Percentiles rank a stretch among this genome's conserved stretches.
phyloP scores from a whole-genome alignment of 2,329 filamentous ascomycete species.

The Sclerotinia nivalis region DNA sequence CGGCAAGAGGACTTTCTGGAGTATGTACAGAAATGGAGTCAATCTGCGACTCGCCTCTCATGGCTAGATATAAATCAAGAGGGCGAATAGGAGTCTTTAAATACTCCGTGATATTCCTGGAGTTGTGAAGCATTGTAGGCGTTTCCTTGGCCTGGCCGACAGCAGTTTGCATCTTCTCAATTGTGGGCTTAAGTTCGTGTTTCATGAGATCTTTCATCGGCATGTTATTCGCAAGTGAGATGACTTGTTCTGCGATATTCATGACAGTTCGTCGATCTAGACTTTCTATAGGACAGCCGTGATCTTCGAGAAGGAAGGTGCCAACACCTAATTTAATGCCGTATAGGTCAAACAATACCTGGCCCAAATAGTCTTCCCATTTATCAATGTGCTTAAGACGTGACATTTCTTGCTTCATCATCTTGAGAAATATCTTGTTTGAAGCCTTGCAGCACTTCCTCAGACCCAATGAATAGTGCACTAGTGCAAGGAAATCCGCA shows the following conservation, averaged over 20 bases:
- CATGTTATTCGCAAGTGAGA: constrained; percentile 77
- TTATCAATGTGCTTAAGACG: constrained; percentile 74
- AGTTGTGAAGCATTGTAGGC: constrained; percentile 81
- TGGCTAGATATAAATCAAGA: constrained; percentile 73
- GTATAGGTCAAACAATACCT: constrained; percentile 81
- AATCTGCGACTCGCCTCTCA: constrained; percentile 74
- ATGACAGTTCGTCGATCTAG: constrained; percentile 80
- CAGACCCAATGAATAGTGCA: constrained; percentile 82
- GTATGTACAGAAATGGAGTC: constrained; percentile 69
- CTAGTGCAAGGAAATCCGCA: constrained; percentile 74
- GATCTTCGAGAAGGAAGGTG: constrained; percentile 69
- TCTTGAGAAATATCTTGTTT: constrained; percentile 83
- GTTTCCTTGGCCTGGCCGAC: constrained; percentile 78
- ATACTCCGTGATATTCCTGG: constrained; percentile 77
- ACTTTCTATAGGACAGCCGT: constrained; percentile 74
- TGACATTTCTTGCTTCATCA: constrained; percentile 84
- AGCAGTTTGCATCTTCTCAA: constrained; percentile 89
- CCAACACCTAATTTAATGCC: constrained; percentile 74
- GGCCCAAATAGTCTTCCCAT: constrained; percentile 83
- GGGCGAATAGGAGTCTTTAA: constrained; percentile 84
- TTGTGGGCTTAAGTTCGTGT: constrained; percentile 83
- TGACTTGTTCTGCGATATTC: constrained; percentile 79
- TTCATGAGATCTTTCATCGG: constrained; percentile 89
- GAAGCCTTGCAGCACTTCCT: constrained; percentile 83
- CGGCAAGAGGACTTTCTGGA: constrained; percentile 70